A percentile compares a stretch with the other conserved stretches of the same genome.
Evolutionary conservation across 2,329 filamentous ascomycete species (phyloP).

Genomic region (Tolypocladium ophioglossoides): DNA sequence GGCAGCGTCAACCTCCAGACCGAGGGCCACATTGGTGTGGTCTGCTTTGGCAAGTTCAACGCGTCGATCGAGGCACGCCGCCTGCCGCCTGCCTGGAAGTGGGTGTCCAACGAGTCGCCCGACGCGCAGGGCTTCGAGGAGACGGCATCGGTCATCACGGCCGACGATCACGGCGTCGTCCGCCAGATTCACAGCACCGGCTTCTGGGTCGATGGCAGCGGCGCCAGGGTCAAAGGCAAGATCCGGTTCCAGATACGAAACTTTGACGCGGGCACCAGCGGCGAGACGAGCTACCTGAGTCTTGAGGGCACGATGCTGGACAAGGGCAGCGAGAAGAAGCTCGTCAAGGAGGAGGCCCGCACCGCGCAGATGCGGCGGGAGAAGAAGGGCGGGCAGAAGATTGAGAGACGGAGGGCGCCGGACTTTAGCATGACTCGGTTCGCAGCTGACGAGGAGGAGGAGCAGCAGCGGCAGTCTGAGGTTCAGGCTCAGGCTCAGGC

Average conservation of each 20-base stretch:
- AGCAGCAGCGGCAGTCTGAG: conserved; percentile 11
- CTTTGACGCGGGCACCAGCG: conserved; percentile 69
- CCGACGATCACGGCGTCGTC: conserved; percentile 41
- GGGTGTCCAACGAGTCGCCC: conserved; percentile 48
- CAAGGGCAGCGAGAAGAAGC: conserved; percentile 51
- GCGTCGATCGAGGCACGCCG: conserved; percentile 70
- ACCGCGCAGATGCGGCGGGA: conserved; percentile 23
- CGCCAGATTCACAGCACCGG: conserved; percentile 47
- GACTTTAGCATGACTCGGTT: conserved; percentile 50
- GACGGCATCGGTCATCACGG: conserved; percentile 27
- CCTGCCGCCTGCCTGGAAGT: conserved; percentile 71
- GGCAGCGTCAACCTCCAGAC: conserved; percentile 79
- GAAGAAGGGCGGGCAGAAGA: conserved; percentile 19
- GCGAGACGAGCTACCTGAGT: conserved; percentile 68
- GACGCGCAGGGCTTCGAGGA: conserved; percentile 31
- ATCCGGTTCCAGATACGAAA: conserved; percentile 73
- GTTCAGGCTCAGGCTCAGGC: neutral
- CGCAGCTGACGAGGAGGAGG: conserved; percentile 33
- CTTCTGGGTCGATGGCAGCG: conserved; percentile 65
- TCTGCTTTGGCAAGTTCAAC: conserved; percentile 88
- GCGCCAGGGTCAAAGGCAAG: conserved; percentile 58
- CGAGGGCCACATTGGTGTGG: conserved; percentile 77
- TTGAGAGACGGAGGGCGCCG: conserved; percentile 28
- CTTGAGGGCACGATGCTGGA: conserved; percentile 81
- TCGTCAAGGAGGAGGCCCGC: conserved; percentile 36